Percentiles rank a stretch among this genome's conserved stretches.
Evolutionary conservation across 2,329 filamentous ascomycete species (phyloP).

Genomic region (Pestalotiopsis sp.): DNA sequence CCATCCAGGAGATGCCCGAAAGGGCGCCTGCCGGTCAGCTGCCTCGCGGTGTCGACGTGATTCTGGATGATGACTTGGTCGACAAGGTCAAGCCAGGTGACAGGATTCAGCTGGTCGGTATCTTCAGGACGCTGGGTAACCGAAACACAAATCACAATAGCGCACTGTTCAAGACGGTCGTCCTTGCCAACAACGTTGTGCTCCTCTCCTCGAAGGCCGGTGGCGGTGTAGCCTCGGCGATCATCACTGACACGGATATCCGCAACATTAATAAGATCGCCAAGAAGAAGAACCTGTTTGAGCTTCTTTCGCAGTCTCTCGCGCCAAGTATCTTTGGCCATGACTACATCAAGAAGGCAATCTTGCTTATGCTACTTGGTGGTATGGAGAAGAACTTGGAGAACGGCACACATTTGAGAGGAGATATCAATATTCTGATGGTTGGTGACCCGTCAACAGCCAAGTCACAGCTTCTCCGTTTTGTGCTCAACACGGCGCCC

Average conservation of each 20-base stretch:
- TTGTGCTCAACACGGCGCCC: conserved; percentile 95
- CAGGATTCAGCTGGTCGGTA: conserved; percentile 94
- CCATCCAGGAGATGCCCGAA: conserved; percentile 99
- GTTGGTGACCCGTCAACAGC: conserved; percentile 98
- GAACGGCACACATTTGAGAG: conserved; percentile 95
- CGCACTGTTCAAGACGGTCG: conserved; percentile 90
- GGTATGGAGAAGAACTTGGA: conserved; percentile 99
- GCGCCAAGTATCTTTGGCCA: conserved; percentile 97
- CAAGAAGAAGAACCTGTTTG: conserved; percentile 92
- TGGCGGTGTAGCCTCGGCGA: conserved; percentile 87
- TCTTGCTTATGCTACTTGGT: conserved; percentile 90
- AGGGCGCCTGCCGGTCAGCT: conserved; percentile 93
- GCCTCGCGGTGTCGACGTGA: conserved; percentile 92
- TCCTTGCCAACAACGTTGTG: conserved; percentile 94
- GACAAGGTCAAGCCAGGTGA: conserved; percentile 95
- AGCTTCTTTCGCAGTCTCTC: conserved; percentile 89
- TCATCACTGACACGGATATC: conserved; percentile 95
- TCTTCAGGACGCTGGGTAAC: conserved; percentile 92
- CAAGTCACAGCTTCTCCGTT: conserved; percentile 96
- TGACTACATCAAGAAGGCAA: conserved; percentile 97
- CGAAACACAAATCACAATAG: conserved; percentile 89
- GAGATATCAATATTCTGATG: conserved; percentile 99
- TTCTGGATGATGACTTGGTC: conserved; percentile 94
- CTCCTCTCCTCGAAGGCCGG: conserved; percentile 94
- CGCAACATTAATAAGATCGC: conserved; percentile 98